phyloP scores from a whole-genome alignment of 2,329 filamentous ascomycete species.

The Daldinia sp. region DNA sequence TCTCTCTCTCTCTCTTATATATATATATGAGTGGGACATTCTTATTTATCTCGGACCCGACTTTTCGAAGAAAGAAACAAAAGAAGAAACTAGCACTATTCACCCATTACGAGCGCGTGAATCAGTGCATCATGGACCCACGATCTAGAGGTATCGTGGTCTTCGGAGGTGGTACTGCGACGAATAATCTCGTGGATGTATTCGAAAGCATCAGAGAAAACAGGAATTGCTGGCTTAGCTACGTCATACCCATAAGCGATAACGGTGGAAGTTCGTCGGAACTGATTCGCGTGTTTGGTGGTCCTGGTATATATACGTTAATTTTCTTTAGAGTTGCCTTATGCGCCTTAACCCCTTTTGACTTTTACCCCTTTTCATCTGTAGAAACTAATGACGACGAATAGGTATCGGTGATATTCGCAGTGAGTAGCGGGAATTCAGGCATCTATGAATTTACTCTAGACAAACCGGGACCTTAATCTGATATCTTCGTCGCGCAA shows the following conservation, averaged over 20 bases:
- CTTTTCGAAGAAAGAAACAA: too few species aligned
- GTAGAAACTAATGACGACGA: slow-evolving; percentile 8
- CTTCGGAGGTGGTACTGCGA: slow-evolving; percentile 92
- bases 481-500: slow-evolving; percentile 1
- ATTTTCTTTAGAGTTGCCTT: not conserved
- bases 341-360: not conserved
- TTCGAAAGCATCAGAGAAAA: slow-evolving; percentile 73
- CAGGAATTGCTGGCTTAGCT: slow-evolving; percentile 74
- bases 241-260: slow-evolving; percentile 94
- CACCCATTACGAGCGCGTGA: not conserved
- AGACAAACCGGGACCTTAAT: not conserved
- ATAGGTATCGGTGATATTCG: slow-evolving; percentile 48
- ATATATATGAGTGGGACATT: too few species aligned
- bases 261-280: slow-evolving; percentile 96
- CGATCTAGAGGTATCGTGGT: slow-evolving; percentile 71
- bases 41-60: not conserved
- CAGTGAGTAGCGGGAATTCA: slow-evolving; percentile 39
- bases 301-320: slow-evolving; percentile 69
- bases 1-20: too few species aligned
- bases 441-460: not conserved
- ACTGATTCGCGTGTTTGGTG: slow-evolving; percentile 91
- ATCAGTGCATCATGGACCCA: slow-evolving; percentile 35
- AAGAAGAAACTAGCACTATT: not conserved
- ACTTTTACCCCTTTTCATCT: not conserved
- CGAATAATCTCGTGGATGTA: slow-evolving; percentile 91